These are phyloP conservation scores for Vaccinium macrocarpon DNA, from an alignment of 148 eudicot species.

Conservation along the genomic window DNA sequence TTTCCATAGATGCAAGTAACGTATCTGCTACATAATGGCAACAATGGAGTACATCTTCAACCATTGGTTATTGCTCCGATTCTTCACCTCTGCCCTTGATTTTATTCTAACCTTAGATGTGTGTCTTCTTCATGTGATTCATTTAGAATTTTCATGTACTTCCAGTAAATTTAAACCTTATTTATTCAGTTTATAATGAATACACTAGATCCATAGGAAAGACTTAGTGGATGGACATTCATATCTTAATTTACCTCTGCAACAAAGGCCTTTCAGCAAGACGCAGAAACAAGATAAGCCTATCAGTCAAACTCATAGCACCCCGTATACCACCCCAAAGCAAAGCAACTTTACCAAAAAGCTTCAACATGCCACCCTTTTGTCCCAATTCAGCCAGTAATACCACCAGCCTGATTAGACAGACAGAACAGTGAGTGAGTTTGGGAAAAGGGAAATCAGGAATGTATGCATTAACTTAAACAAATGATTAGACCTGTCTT, in stretches of 20 bases:
- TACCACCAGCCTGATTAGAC: conserved; percentile 62
- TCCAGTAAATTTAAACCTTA: not conserved
- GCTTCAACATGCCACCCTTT: conserved; percentile 71
- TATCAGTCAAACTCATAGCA: conserved; percentile 88
- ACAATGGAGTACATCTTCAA: not conserved
- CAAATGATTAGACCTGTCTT: conserved; percentile 57
- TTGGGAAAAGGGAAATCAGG: not conserved
- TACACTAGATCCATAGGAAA: not conserved
- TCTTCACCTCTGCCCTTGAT: not conserved
- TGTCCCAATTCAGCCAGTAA: conserved; percentile 84
- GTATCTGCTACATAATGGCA: not conserved
- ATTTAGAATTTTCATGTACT: not conserved
- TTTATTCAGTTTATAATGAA: not conserved
- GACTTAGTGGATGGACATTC: not conserved
- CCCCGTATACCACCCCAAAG: conserved; percentile 99
- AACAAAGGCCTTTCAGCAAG: conserved; percentile 76
- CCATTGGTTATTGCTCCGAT: not conserved
- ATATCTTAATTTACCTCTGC: conserved; percentile 56
- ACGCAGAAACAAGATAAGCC: conserved; percentile 65
- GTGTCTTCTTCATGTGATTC: not conserved
- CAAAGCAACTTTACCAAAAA: conserved; percentile 78
- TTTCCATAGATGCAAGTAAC: not conserved
- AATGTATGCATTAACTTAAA: not conserved
- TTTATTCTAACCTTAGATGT: not conserved
- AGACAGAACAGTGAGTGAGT: conserved; percentile 15